Base-by-base conservation (phyloP, 345 rosid species). In the Populus simonii region DNA sequence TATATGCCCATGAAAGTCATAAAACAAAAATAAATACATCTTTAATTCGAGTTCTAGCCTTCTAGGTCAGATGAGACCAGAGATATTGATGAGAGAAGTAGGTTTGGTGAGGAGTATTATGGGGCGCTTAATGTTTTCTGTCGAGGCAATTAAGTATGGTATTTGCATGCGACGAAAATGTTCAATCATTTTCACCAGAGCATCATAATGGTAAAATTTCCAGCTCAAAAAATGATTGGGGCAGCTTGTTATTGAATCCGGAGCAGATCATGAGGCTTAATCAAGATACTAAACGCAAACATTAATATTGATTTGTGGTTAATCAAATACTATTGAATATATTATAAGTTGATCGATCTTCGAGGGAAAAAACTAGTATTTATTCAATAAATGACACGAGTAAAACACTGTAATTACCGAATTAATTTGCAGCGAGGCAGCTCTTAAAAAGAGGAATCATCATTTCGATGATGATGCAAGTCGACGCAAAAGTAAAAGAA, bases 151-250 rank as follows among this genome's bases (percentile, higher is more conserved):
- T 63, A 76, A 83, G 74, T 38, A 67, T 45, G 47, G 69, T 18
- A 3, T 49, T 53, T 67, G 81, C 83, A 83, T 80, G 86, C 81
- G 6, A 74, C 29, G 53, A 38, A 8, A 27, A 71, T 77, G 69
- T 15, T 71, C 77, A 47, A 74, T 80, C 76, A 74, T 83, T 77
- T 17, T 31, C 61, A 38, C 73, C 53, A 20, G 12, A 55, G 27
- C 63, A 53, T 51, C 27, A 55, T 59, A 57, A 72, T 49, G 16
- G 74, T 29, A 7, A 22, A 22, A 51, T 5, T 20, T 45, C 38
- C 38, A 49, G 0, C 5, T 72, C 66, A 7, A 17, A 33, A 53
- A 43, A 43, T 33, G 69, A 15, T 7, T 6, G 25, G 55, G 47
- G 47, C 5, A 25, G 7, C n/a, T 31, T 23, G 29, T 8, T 36